Evolutionary conservation across 371 early-diverging fungal species (phyloP), one percentile per base, ranked within the genome.

Genomic region (Syncephalis fuscata): DNA sequence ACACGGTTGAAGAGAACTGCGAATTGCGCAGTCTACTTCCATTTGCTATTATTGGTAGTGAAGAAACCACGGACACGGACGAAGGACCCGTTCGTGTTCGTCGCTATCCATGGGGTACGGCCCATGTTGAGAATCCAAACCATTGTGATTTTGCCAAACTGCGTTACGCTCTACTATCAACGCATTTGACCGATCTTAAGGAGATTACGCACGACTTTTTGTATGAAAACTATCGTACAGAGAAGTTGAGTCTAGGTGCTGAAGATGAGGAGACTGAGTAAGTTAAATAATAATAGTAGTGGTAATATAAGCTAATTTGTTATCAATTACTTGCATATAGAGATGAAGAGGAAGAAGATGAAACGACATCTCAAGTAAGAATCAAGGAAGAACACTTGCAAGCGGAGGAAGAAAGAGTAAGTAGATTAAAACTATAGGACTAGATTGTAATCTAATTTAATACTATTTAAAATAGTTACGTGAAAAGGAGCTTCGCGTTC

Each of bases 101-200:
- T 46, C 89, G 82, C 58, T 99, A 98, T 62, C 95, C 94, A n/a
- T 99, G 99, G 99, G 99, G 99, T 57, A 51, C 32, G 17, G 37
- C 24, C 17, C 10, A 23, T 32, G 50, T 53, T 23, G 46, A 47
- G 2, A 16, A 44, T 14, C 39, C 52, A 4, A 46, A 52, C 1
- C 90, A 94, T 62, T 95, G 91, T 58, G 99, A 99, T 59, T 98
- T 99, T 65, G 87, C 82, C 16, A 81, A 86, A 51, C 75, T 99
- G 46, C 77, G 93, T 55, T 90, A 85, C 55, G 88, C 90, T 51
- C 62, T 95, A 49, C 71, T 92, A 39, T 76, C 82, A 64, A 88
- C 93, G 42, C 94, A 94, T 60, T 65, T 97, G 60, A 85, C 89
- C 51, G 95, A 94, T 48, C 68, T 97, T 45, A 92, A 91, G 64